These are phyloP conservation scores for Podospora comata DNA, from an alignment of 495 filamentous ascomycete genomes.

Conservation along the genomic window DNA sequence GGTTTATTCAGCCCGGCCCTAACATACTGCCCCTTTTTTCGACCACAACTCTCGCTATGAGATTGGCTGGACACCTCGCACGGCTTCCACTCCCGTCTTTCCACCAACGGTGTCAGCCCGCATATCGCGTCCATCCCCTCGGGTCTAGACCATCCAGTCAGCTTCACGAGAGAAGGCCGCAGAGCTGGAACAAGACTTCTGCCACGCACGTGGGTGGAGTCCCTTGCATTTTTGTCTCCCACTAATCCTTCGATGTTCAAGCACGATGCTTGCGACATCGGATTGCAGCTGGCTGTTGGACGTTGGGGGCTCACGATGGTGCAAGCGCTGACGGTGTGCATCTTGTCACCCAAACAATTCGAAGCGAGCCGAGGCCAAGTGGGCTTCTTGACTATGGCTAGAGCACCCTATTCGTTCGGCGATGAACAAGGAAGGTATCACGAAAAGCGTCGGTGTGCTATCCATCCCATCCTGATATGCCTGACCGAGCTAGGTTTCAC, in stretches of 20 bases:
- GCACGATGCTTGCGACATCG: constrained; percentile 8
- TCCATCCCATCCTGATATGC: background rate
- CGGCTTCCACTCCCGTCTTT: constrained; percentile 2
- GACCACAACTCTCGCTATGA: background rate
- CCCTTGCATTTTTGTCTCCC: background rate
- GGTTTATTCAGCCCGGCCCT: background rate
- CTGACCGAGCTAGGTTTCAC: background rate
- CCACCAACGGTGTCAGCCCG: background rate
- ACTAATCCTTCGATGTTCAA: background rate
- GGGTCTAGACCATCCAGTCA: constrained; percentile 10
- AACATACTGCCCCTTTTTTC: background rate
- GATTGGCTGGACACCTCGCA: background rate
- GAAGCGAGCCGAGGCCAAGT: background rate
- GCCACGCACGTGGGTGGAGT: background rate
- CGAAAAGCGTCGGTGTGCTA: constrained; percentile 1
- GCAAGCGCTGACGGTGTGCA: background rate
- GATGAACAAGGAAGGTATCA: background rate
- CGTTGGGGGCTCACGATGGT: background rate
- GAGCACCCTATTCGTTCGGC: background rate
- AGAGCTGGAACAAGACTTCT: background rate
- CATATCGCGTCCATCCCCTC: constrained; percentile 14
- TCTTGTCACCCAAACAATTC: background rate
- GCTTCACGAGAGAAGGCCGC: background rate
- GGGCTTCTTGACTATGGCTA: background rate
- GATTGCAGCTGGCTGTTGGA: background rate